Percentiles rank a stretch among this genome's conserved stretches.
Evolutionary conservation across 2,329 filamentous ascomycete species (phyloP).

Genomic region (Aspergillus luchuensis): DNA sequence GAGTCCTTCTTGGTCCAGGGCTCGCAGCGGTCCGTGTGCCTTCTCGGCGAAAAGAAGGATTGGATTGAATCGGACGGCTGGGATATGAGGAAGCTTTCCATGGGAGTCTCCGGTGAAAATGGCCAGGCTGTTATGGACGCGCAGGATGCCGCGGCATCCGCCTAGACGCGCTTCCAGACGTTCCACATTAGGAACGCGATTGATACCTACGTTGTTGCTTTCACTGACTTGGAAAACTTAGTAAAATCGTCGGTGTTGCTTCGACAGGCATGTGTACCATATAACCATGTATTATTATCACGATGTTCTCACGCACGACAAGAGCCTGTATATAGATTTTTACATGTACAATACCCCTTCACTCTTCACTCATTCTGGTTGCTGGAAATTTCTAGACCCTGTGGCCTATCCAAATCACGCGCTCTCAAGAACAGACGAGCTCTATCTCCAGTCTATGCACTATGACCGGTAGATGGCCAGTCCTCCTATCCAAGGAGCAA

Average conservation of each 20-base stretch:
- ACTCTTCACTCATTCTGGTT: conserved; percentile 10
- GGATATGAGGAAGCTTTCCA: conserved; percentile 73
- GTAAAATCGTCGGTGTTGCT: background rate
- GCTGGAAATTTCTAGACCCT: conserved; percentile 8
- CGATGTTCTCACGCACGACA: conserved; percentile 20
- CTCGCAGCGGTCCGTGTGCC: conserved; percentile 63
- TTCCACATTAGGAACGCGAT: background rate
- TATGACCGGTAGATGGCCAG: conserved; percentile 55
- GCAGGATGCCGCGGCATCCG: conserved; percentile 26
- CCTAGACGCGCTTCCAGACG: conserved; percentile 18
- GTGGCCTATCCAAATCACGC: conserved; percentile 10
- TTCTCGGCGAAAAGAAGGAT: conserved; percentile 80
- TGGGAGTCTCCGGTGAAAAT: conserved; percentile 52
- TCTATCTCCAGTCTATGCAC: conserved; percentile 51
- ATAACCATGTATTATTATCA: conserved; percentile 18
- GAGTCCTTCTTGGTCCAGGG: conserved; percentile 77
- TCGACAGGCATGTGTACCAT: background rate
- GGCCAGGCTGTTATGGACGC: conserved; percentile 25
- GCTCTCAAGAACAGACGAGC: conserved; percentile 49
- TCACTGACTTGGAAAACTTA: background rate
- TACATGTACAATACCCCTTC: conserved; percentile 25
- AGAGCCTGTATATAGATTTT: conserved; percentile 23
- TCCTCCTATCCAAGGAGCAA: conserved; percentile 38
- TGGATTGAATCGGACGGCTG: conserved; percentile 72
- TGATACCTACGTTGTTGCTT: background rate